Conservation (phyloP, 2,329 filamentous ascomycete genomes). For the Aspergillus novofumigatus region DNA sequence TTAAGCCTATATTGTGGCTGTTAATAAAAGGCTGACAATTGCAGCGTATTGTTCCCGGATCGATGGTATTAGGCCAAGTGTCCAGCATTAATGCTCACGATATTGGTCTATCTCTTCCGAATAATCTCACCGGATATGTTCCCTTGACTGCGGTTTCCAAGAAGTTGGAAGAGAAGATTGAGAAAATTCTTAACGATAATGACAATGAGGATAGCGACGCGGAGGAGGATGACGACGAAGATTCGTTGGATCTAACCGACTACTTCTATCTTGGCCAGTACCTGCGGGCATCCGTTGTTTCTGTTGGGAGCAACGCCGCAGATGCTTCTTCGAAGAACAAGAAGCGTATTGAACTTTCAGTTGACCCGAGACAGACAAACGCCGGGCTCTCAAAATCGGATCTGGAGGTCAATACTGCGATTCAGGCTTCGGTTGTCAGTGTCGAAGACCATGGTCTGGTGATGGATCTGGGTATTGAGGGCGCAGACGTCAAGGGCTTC, state of each 20-base stretch:
- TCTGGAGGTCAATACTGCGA: slow-evolving; percentile 67
- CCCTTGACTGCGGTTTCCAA: slow-evolving; percentile 90
- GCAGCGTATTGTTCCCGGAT: slow-evolving; percentile 78
- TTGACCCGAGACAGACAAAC: slow-evolving; percentile 77
- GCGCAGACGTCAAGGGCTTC: slow-evolving; percentile 70
- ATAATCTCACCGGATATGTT: slow-evolving; percentile 86
- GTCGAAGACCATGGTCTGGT: slow-evolving; percentile 94
- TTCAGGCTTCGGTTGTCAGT: slow-evolving; percentile 85
- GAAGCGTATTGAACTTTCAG: slow-evolving; percentile 79
- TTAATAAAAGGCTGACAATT: slow-evolving; percentile 28
- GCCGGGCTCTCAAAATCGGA: slow-evolving; percentile 67
- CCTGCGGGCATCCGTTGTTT: slow-evolving; percentile 75
- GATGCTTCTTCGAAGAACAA: slow-evolving; percentile 60
- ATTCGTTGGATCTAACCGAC: slow-evolving; percentile 66
- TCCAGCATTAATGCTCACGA: slow-evolving; percentile 75
- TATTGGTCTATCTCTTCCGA: slow-evolving; percentile 78
- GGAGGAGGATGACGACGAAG: slow-evolving; percentile 48
- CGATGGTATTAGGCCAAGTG: slow-evolving; percentile 82
- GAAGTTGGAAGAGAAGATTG: slow-evolving; percentile 69
- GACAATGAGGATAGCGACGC: slow-evolving; percentile 55
- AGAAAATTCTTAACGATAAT: slow-evolving; percentile 60
- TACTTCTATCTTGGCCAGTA: slow-evolving; percentile 85
- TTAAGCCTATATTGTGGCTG: neutral
- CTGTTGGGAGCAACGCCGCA: slow-evolving; percentile 59
- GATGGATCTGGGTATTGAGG: slow-evolving; percentile 81